These are phyloP conservation scores for Gracilaria domingensis DNA, from an alignment of 23 red algal genomes.

Conservation along the genomic window DNA sequence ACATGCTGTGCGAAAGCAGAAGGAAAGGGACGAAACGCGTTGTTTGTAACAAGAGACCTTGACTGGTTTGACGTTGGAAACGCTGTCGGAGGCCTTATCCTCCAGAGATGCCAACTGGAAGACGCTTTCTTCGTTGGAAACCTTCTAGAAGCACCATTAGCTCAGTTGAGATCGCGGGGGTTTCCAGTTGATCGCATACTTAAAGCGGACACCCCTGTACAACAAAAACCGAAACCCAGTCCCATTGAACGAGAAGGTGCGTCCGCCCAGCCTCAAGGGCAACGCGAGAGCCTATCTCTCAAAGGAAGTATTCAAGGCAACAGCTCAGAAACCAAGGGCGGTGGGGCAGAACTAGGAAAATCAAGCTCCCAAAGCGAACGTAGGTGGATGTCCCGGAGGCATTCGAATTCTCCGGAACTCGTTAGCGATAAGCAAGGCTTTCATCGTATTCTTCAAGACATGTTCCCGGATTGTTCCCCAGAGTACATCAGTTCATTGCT, in stretches of 20 bases:
- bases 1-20: slow-evolving; percentile 54
- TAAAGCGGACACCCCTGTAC: neutral
- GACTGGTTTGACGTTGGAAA: slow-evolving; percentile 83
- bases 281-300: neutral
- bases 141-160: slow-evolving; percentile 73
- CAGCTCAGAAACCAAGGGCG: neutral
- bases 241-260: neutral
- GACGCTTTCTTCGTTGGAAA: slow-evolving; percentile 62
- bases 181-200: slow-evolving; percentile 87
- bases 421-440: slow-evolving; percentile 39
- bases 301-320: neutral
- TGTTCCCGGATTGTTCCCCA: slow-evolving; percentile 34
- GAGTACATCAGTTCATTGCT: slow-evolving; percentile 31
- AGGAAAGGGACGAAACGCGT: slow-evolving; percentile 19
- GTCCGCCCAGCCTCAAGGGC: too few species aligned
- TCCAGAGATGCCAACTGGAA: slow-evolving; percentile 55
- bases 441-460: slow-evolving; percentile 23
- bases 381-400: neutral
- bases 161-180: slow-evolving; percentile 49
- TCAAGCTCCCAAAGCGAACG: neutral
- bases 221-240: neutral
- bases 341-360: neutral
- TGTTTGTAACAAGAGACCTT: slow-evolving; percentile 56
- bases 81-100: slow-evolving; percentile 50
- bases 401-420: neutral